Percentiles rank a stretch among this genome's conserved stretches.
Evolutionary conservation across 2,329 filamentous ascomycete genomes (phyloP).

Genomic region (Fusarium sarcochroum): DNA sequence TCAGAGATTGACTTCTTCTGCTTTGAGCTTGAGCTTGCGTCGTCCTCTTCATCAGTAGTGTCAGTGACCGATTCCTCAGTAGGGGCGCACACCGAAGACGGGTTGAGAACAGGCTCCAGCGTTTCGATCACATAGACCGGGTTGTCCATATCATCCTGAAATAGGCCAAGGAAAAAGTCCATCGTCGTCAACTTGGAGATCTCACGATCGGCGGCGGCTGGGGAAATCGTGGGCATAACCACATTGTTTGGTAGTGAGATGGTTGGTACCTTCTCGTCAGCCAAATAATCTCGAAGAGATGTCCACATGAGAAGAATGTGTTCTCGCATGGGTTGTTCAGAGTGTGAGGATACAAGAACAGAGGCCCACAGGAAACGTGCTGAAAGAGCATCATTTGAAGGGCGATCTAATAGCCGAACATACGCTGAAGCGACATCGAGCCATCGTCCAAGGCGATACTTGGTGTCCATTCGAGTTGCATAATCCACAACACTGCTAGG

Average conservation of each 20-base stretch:
- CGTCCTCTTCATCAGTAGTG: conserved; percentile 30
- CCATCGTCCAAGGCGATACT: conserved; percentile 66
- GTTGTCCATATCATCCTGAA: conserved; percentile 85
- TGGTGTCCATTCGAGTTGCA: conserved; percentile 63
- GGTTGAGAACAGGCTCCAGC: conserved; percentile 91
- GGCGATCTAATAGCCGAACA: conserved; percentile 55
- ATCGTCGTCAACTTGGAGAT: conserved; percentile 94
- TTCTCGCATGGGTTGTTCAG: conserved; percentile 67
- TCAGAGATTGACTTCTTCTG: conserved; percentile 61
- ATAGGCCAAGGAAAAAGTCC: conserved; percentile 94
- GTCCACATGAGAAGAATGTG: conserved; percentile 72
- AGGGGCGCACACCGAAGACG: conserved; percentile 66
- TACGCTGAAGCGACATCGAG: conserved; percentile 64
- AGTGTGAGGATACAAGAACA: conserved; percentile 66
- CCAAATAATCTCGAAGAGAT: conserved; percentile 67
- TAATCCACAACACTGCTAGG: conserved; percentile 68
- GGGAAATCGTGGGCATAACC: conserved; percentile 88
- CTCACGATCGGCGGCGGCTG: conserved; percentile 87
- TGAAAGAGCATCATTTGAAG: conserved; percentile 57
- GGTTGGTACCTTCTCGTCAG: conserved; percentile 56
- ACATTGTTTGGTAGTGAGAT: conserved; percentile 85
- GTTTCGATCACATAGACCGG: conserved; percentile 90
- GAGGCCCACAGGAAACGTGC: conserved; percentile 72
- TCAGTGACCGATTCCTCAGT: conserved; percentile 30
- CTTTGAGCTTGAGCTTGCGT: conserved; percentile 28